These are phyloP conservation scores for Emergomyces pasteurianus DNA, from an alignment of 2,329 filamentous ascomycete genomes.

Conservation along the genomic window DNA sequence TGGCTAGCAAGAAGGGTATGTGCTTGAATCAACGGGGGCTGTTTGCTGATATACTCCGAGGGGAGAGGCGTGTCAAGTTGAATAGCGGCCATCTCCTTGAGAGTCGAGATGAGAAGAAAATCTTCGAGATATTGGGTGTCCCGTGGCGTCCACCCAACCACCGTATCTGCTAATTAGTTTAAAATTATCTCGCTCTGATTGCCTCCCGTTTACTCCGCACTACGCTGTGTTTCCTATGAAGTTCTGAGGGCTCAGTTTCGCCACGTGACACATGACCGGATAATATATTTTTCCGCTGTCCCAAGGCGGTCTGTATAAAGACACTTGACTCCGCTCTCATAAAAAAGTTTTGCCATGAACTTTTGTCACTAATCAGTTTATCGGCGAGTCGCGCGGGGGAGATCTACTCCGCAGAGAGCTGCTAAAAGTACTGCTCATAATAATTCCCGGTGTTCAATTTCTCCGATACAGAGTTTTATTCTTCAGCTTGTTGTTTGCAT, in stretches of 20 bases:
- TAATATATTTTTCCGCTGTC: not conserved
- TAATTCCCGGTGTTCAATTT: not conserved
- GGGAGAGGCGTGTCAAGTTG: slow-evolving; percentile 45
- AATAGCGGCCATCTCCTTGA: slow-evolving; percentile 62
- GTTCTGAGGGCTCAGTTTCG: no score
- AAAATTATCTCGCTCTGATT: no score
- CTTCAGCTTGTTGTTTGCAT: not conserved
- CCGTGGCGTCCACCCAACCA: slow-evolving; percentile 69
- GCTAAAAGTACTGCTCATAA: not conserved
- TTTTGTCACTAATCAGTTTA: not conserved
- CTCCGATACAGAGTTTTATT: not conserved
- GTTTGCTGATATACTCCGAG: slow-evolving; percentile 57
- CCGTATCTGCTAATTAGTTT: slow-evolving; percentile 50
- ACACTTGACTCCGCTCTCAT: slow-evolving; percentile 1
- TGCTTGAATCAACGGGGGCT: slow-evolving; percentile 73
- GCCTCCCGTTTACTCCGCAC: no score
- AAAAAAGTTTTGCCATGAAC: slow-evolving; percentile 4
- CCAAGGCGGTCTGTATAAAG: slow-evolving; percentile 1
- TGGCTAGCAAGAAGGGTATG: slow-evolving; percentile 74
- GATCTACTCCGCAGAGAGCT: not conserved
- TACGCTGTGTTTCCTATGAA: no score
- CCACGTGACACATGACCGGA: not conserved
- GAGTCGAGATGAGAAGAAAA: slow-evolving; percentile 60
- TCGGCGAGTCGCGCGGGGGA: not conserved
- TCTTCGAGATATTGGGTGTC: slow-evolving; percentile 74